Conservation (phyloP, 164 flowering plant genomes). For the Berberis vulgaris region DNA sequence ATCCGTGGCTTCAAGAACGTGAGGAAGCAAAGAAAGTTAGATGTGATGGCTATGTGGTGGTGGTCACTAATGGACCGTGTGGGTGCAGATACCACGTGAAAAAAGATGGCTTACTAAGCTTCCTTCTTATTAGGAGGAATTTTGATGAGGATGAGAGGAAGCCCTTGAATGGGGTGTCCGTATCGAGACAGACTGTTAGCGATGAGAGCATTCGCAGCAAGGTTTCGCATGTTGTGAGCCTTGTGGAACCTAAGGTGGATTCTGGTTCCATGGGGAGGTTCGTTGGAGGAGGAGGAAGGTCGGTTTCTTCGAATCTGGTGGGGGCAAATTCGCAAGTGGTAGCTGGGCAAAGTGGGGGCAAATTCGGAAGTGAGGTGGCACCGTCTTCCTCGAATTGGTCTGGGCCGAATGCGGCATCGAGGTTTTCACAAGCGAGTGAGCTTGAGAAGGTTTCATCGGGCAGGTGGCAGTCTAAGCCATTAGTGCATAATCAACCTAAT, state of each 20-base stretch:
- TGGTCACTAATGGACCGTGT: too few species aligned
- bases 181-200: conserved; percentile 47
- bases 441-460: conserved; percentile 89
- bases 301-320: too few species aligned
- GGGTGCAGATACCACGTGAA: too few species aligned
- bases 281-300: conserved; percentile 17
- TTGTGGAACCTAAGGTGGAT: conserved; percentile 36
- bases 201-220: conserved; percentile 37
- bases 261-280: conserved; percentile 18
- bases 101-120: too few species aligned
- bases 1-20: too few species aligned
- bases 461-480: conserved; percentile 74
- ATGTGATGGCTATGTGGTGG: too few species aligned
- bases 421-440: conserved; percentile 82
- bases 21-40: too few species aligned
- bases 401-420: conserved; percentile 42
- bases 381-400: conserved; percentile 31
- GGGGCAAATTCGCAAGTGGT: conserved; percentile 23
- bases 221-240: not conserved
- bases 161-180: conserved; percentile 67
- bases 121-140: conserved; percentile 67
- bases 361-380: conserved; percentile 32
- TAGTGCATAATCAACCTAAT: conserved; percentile 32
- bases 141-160: conserved; percentile 96
- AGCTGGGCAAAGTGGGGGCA: too few species aligned